phyloP scores from a whole-genome alignment of 768 basidiomycete genomes.

The Termitomyces sp. region DNA sequence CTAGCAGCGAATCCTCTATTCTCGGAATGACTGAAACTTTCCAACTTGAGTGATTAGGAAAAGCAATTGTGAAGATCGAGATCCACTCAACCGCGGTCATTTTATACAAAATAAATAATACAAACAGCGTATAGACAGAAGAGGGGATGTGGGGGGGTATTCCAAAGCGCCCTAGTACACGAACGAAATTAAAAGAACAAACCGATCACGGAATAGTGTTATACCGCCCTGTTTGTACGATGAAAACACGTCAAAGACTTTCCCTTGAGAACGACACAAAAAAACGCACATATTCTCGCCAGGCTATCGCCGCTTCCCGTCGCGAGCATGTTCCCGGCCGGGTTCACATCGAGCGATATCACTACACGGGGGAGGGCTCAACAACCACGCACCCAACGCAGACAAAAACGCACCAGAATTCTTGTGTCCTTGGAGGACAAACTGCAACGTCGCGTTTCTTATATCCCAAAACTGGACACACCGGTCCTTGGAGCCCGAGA shows the following conservation, averaged over 20 bases:
- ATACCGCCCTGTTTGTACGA: conserved; percentile 15
- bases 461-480: conserved; percentile 95
- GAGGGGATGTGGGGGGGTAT: too few relatives aligned
- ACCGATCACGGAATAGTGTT: not conserved
- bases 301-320: conserved; percentile 53
- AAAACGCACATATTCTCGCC: conserved; percentile 50
- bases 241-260: not conserved
- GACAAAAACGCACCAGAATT: conserved; percentile 28
- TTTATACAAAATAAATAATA: too few relatives aligned
- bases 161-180: too few relatives aligned
- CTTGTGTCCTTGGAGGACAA: conserved; percentile 80
- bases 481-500: conserved; percentile 92
- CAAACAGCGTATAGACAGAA: too few relatives aligned
- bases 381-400: too few relatives aligned
- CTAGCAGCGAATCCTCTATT: too few relatives aligned
- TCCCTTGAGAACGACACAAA: conserved; percentile 8
- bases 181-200: too few relatives aligned
- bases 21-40: too few relatives aligned
- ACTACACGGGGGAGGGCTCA: conserved; percentile 22
- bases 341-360: conserved; percentile 46
- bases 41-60: too few relatives aligned
- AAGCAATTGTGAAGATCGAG: too few relatives aligned
- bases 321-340: conserved; percentile 38
- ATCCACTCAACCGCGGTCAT: too few relatives aligned
- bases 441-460: conserved; percentile 70